Evolutionary conservation across 441 rosid genomes (phyloP), one percentile per base, ranked within the genome.

Genomic region (Macaranga tanarius): DNA sequence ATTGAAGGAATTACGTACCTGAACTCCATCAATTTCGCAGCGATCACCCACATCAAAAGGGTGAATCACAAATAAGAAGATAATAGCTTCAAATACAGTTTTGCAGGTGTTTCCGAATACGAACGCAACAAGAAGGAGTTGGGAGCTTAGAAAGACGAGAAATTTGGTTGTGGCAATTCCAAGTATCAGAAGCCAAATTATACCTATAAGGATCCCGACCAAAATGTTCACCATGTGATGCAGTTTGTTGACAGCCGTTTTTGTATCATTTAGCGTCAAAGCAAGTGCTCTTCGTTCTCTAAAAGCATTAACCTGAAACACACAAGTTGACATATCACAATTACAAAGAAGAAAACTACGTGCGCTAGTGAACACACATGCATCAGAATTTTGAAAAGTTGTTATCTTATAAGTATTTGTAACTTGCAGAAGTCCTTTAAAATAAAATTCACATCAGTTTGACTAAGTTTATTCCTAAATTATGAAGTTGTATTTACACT

Each of bases 21-120:
- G 97, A 16, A 82, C 79, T 28, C 86, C 92, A 7, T 93, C 92
- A 10, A 91, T 79, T 75, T 91, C 88, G 51, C 95, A 85, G 15
- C 96, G 78, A 66, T 93, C 98, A 0, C 97, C 97, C 10, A 93
- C 98, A 67, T 93, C 98, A 19, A 85, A 89, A 7, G 98, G 98
- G 75, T 90, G 97, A 67, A 90, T 87, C 20, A 86, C 83, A 77
- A 93, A 93, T 77, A 93, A 83, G 89, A 89, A 92, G 77, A 92
- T 76, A 68, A 92, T 86, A 40, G 93, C 80, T 77, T 92, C 96
- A 40, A 93, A 93, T 23, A 91, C 75, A 3, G 88, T 86, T 76
- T 88, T 93, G 85, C 90, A 85, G 8, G 93, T 87, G 72, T 93
- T 91, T 55, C 98, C 98, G 31, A 93, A 93, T 65, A 93, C 63